Evolutionary conservation across 148 eudicot species (phyloP).

Genomic region (Vaccinium macrocarpon): DNA sequence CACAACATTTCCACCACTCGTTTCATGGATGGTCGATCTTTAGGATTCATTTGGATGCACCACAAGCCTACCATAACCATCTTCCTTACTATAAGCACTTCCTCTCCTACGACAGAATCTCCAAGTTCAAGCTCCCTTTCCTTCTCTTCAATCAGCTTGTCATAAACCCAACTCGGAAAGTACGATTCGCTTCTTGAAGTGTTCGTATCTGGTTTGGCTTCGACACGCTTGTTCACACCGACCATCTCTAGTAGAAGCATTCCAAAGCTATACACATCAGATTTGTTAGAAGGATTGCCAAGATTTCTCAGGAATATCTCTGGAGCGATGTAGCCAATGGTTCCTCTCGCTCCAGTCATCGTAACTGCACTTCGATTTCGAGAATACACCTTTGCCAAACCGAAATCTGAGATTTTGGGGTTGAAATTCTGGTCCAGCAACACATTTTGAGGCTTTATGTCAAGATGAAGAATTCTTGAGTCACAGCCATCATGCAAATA

Average conservation of each 20-base stretch:
- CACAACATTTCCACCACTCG: constrained; percentile 18
- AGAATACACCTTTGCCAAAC: constrained; percentile 19
- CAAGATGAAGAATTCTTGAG: constrained; percentile 14
- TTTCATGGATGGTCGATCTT: constrained; percentile 14
- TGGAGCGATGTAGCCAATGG: too few species aligned
- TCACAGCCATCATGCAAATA: constrained; percentile 24
- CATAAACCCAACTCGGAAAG: constrained; percentile 14
- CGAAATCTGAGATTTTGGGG: constrained; percentile 22
- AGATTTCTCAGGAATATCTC: constrained; percentile 16
- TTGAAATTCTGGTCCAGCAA: constrained; percentile 13
- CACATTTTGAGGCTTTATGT: constrained; percentile 20
- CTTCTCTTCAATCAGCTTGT: constrained; percentile 2
- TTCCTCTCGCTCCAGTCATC: constrained; percentile 1
- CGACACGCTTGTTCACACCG: background rate
- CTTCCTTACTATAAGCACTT: constrained; percentile 4
- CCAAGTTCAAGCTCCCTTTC: background rate
- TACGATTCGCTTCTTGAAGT: constrained; percentile 4
- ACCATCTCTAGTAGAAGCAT: constrained; percentile 16
- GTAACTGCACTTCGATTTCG: constrained; percentile 12
- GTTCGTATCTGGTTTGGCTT: background rate
- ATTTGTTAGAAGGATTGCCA: constrained; percentile 13
- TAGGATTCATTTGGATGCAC: constrained; percentile 25
- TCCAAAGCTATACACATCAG: constrained; percentile 23
- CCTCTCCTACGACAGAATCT: constrained; percentile 14
- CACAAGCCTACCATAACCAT: constrained; percentile 17